These are phyloP conservation scores for Hypoxylon sp. DNA, from an alignment of 2,329 filamentous ascomycete genomes.

Conservation along the genomic window DNA sequence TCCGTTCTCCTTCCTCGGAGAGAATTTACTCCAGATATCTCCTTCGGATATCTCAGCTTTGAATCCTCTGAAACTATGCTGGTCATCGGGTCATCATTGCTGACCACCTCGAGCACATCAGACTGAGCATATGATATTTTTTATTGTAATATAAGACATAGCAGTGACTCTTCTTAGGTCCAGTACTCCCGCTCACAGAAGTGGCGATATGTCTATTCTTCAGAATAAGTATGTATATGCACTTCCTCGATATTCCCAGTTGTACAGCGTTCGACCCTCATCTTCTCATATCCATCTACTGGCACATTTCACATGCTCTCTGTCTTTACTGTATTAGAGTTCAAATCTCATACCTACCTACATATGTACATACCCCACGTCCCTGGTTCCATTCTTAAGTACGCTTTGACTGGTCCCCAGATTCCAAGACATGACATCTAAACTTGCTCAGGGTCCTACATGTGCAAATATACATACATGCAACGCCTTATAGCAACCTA, in stretches of 20 bases:
- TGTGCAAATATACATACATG: no score
- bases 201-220: no score
- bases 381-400: no score
- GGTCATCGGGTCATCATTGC: conserved; percentile 26
- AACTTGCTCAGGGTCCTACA: conserved; percentile 11
- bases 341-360: no score
- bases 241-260: conserved; percentile 2
- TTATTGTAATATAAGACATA: no score
- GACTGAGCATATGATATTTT: no score
- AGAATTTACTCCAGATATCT: conserved; percentile 1
- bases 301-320: no score
- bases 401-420: conserved; percentile 20
- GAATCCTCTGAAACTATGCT: conserved; percentile 8
- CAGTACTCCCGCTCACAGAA: conserved; percentile 27
- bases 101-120: conserved; percentile 21
- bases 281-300: neutral
- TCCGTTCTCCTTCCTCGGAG: neutral
- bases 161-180: conserved; percentile 18
- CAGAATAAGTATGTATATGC: no score
- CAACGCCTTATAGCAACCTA: conserved; percentile 8
- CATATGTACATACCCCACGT: no score
- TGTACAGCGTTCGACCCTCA: no score
- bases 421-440: conserved; percentile 5
- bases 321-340: conserved; percentile 17
- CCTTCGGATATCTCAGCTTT: conserved; percentile 11